A percentile compares a stretch with the other conserved stretches of the same genome.
Conservation (phyloP, 139 green algal genomes). For the Microglena sp. region DNA sequence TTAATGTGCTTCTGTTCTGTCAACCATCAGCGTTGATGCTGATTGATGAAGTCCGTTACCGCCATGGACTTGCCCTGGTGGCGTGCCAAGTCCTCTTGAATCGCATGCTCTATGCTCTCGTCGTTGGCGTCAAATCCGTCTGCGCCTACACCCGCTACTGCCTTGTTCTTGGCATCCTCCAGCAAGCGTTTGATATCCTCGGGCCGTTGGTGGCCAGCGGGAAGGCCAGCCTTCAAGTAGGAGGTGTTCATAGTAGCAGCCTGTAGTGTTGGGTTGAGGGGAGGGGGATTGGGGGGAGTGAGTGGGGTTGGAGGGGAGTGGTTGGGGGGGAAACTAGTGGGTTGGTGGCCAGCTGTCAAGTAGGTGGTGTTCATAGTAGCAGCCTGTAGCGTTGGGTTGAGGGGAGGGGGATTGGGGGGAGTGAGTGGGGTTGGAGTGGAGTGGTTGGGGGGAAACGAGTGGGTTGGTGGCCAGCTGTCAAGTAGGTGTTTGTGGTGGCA, state of each 20-base stretch:
- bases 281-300: too few relatives aligned
- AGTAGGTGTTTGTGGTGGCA: neutral
- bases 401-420: too few relatives aligned
- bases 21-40: too few relatives aligned
- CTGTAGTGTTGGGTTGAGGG: neutral
- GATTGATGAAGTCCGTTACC: too few relatives aligned
- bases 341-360: neutral
- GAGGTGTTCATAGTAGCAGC: conserved; percentile 61
- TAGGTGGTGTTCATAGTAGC: neutral
- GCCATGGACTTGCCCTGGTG: too few relatives aligned
- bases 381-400: neutral
- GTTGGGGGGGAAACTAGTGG: too few relatives aligned
- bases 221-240: conserved; percentile 30
- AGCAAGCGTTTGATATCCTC: conserved; percentile 28
- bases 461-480: neutral
- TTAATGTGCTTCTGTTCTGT: too few relatives aligned
- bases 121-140: neutral
- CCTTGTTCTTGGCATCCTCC: conserved; percentile 13
- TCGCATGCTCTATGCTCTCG: conserved; percentile 7
- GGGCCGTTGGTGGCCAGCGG: conserved; percentile 21
- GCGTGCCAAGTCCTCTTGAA: conserved; percentile 11
- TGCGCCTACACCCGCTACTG: neutral
- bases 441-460: neutral
- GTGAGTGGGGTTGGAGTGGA: too few relatives aligned
- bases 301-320: neutral